Evolutionary conservation across 73 alveolate genomes (phyloP).

Genomic region (Effrenium voratum): DNA sequence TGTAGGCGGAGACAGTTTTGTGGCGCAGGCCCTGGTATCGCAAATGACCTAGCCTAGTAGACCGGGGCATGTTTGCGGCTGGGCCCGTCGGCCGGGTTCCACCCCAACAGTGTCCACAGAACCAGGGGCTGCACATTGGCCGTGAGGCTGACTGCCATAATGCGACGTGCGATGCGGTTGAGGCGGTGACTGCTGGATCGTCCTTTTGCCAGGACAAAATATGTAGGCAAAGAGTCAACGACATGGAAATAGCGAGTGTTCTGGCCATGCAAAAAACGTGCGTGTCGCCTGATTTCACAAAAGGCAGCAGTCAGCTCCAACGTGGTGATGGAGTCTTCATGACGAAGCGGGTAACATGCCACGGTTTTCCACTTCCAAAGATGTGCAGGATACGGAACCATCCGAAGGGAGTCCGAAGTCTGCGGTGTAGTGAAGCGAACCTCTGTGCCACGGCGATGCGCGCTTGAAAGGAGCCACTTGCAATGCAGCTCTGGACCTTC

Average conservation of each 20-base stretch:
- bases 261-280: background rate
- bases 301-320: background rate
- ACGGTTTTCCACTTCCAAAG: background rate
- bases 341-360: background rate
- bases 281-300: background rate
- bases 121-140: background rate
- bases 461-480: too few species aligned
- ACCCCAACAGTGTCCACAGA: background rate
- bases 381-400: background rate
- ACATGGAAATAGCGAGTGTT: background rate
- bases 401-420: too few species aligned
- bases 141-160: background rate
- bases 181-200: background rate
- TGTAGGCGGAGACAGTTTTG: background rate
- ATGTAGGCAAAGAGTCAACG: background rate
- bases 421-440: background rate
- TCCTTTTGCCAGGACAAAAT: background rate
- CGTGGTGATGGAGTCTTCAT: slow-evolving; percentile 8
- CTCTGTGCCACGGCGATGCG: background rate
- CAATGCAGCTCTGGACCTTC: too few species aligned
- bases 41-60: background rate
- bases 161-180: background rate
- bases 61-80: too few species aligned
- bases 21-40: background rate
- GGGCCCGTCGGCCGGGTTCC: slow-evolving; percentile 17